Evolutionary conservation across 495 filamentous ascomycete genomes (phyloP), one percentile per base, ranked within the genome.

Genomic region (Aspergillus sclerotioniger): DNA sequence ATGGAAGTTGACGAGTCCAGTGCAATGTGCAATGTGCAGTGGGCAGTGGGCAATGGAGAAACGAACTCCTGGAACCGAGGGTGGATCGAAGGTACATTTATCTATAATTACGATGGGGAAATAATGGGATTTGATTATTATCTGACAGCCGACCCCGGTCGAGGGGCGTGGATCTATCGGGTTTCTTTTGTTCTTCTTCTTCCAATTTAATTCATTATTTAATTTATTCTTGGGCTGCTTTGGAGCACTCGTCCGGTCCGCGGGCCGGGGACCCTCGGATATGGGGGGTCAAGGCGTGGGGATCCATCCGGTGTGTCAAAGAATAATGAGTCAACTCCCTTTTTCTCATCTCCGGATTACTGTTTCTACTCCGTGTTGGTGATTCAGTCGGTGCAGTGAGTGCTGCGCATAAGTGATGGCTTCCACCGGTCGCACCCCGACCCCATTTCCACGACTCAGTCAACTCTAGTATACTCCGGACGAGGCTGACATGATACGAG

Each of bases 261-360:
- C 63, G 63, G 63, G 54, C 63, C 63, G 63, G 63, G 63, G 63
- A 65, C 60, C 54, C 56, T 65, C 63, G 63, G 63, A 62, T 25
- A 25, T 65, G 60, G 54, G 55, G 56, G 58, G 56, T 3, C 37
- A n/a, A 41, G 56, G 51, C 54, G 51, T 57, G 59, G 56, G 51
- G 53, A 61, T 50, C 43, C 53, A 56, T n/a, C n/a, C n/a, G n/a
- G n/a, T n/a, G 28, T 57, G 68, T 59, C 53, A 56, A 61, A 61
- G 48, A 57, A 52, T 50, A 51, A 46, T 56, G 54, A 54, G 49
- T 54, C 44, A 53, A 59, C 41, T 25, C 25, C 25, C 5, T 25
- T 25, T 25, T 25, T 5, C 25, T 5, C 25, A 25, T 2, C 25
- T 25, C 25, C 25, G 25, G 5, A 25, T 25, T 2, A 5, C 25